A percentile compares a stretch with the other conserved stretches of the same genome.
Evolutionary conservation across 2,329 filamentous ascomycete species (phyloP).

Genomic region (Nemania abortiva): DNA sequence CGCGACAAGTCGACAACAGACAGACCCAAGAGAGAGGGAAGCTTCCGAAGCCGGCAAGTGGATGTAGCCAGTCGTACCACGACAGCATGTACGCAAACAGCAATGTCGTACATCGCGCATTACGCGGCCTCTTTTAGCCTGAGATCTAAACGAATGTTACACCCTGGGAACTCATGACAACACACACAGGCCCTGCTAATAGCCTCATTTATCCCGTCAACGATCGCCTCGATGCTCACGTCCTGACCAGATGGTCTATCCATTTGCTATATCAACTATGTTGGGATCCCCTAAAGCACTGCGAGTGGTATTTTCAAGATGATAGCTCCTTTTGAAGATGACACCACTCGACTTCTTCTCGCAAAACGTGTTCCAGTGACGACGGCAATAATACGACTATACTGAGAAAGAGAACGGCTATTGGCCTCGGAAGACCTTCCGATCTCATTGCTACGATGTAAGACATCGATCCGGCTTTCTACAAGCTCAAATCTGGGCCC

Average conservation of each 20-base stretch:
- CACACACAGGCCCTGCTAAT: slow-evolving; percentile 31
- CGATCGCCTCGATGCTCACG: slow-evolving; percentile 25
- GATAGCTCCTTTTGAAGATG: slow-evolving; percentile 23
- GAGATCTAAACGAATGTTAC: slow-evolving; percentile 41
- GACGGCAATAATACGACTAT: slow-evolving; percentile 15
- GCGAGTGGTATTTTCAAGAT: slow-evolving; percentile 28
- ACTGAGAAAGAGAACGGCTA: slow-evolving; percentile 9
- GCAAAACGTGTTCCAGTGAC: slow-evolving; percentile 19
- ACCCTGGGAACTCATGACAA: slow-evolving; percentile 30
- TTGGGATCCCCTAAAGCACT: slow-evolving; percentile 17
- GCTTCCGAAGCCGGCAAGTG: slow-evolving; percentile 41
- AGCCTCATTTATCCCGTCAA: slow-evolving; percentile 33
- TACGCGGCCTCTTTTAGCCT: slow-evolving; percentile 41
- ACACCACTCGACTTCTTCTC: slow-evolving; percentile 25
- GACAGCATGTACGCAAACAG: slow-evolving; percentile 33
- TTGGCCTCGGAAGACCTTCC: slow-evolving; percentile 31
- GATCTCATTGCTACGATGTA: slow-evolving; percentile 25
- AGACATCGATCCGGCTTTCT: slow-evolving; percentile 24
- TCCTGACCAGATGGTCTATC: slow-evolving; percentile 21
- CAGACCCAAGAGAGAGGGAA: slow-evolving; percentile 33
- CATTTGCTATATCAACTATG: slow-evolving; percentile 32
- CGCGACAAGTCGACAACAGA: slow-evolving; percentile 25
- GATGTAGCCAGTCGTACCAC: slow-evolving; percentile 38
- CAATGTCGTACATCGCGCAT: slow-evolving; percentile 34
- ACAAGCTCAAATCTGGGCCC: slow-evolving; percentile 1